Conservation (phyloP, 1,284 basidiomycete genomes). For the Dichomitus squalens region DNA sequence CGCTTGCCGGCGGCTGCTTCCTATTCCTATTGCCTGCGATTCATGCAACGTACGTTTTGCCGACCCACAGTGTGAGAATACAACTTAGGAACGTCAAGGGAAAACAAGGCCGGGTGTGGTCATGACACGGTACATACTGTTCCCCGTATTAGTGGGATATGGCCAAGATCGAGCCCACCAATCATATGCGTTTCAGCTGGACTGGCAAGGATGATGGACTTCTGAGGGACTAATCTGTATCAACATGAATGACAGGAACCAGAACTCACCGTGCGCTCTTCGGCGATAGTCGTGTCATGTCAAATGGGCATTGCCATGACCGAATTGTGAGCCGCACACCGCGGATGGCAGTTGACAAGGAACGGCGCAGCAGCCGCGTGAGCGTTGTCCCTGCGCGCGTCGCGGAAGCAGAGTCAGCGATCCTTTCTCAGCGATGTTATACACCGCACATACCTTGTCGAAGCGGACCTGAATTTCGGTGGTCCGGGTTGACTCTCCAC, state of each 20-base stretch:
- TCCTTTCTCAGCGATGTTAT: background rate
- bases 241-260: background rate
- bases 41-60: too few species aligned
- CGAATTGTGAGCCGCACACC: background rate
- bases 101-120: too few species aligned
- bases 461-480: background rate
- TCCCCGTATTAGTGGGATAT: background rate
- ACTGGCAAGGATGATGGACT: background rate
- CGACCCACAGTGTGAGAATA: too few species aligned
- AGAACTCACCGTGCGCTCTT: too few species aligned
- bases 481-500: background rate
- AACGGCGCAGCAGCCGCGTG: background rate
- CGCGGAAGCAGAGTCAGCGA: background rate
- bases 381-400: background rate
- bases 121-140: background rate
- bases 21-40: too few species aligned
- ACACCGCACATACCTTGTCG: background rate
- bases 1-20: too few species aligned
- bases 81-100: too few species aligned
- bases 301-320: background rate
- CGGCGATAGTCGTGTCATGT: background rate
- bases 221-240: background rate
- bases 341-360: background rate
- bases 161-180: background rate
- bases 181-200: background rate